Percentiles rank a stretch among this genome's conserved stretches.
Conservation (phyloP, 2,329 filamentous ascomycete genomes). For the Pleurostoma richardsiae region DNA sequence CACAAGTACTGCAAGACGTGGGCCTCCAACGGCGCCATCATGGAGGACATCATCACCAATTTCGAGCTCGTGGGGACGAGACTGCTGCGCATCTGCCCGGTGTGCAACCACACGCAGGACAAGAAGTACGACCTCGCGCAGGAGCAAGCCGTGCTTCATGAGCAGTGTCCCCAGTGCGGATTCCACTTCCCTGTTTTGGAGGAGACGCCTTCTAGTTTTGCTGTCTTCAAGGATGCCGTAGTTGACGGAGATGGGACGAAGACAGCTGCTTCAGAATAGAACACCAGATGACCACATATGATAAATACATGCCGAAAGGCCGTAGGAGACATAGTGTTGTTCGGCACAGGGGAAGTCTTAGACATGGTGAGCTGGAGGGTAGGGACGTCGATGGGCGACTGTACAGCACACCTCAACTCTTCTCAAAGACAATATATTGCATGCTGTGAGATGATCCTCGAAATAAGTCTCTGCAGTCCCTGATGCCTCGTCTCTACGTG, state of each 20-base stretch:
- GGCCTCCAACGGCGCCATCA: slow-evolving; percentile 4
- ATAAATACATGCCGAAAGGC: too few relatives aligned
- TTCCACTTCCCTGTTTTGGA: slow-evolving; percentile 2
- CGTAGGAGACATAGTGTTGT: too few relatives aligned
- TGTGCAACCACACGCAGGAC: slow-evolving; percentile 4
- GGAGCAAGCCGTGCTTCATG: slow-evolving; percentile 3
- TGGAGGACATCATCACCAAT: slow-evolving; percentile 4
- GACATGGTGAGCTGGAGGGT: too few relatives aligned
- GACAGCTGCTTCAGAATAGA: too few relatives aligned
- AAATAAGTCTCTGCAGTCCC: too few relatives aligned
- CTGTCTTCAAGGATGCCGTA: neutral
- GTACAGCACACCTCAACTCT: too few relatives aligned
- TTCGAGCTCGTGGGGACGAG: slow-evolving; percentile 4
- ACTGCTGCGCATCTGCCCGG: slow-evolving; percentile 1
- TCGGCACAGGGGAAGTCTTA: too few relatives aligned
- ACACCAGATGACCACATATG: too few relatives aligned
- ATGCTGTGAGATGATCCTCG: too few relatives aligned
- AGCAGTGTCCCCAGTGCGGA: slow-evolving; percentile 3
- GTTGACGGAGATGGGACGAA: neutral
- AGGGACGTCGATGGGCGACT: too few relatives aligned
- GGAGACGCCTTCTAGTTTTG: slow-evolving; percentile 1
- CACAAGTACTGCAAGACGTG: slow-evolving; percentile 5
- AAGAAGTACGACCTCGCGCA: slow-evolving; percentile 3
- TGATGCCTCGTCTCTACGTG: too few relatives aligned
- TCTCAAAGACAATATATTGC: too few relatives aligned